Evolutionary conservation across 768 basidiomycete genomes (phyloP).

Genomic region (Gloeophyllum trabeum): DNA sequence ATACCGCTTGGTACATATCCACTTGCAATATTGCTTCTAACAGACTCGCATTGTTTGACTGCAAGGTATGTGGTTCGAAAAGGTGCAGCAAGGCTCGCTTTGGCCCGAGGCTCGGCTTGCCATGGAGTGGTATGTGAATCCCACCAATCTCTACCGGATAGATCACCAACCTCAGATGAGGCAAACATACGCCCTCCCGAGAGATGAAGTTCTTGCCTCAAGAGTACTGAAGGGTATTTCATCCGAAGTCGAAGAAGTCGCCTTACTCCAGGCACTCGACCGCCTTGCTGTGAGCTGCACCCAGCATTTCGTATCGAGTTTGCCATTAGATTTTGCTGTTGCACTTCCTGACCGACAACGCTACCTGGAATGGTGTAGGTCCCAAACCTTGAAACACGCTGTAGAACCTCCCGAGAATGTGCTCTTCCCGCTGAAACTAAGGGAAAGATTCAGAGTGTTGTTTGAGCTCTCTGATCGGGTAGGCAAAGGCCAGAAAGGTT

Average conservation of each 20-base stretch:
- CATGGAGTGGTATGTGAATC: constrained; percentile 3
- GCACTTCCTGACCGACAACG: constrained; percentile 1
- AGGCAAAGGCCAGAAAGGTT: neutral
- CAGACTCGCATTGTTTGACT: neutral
- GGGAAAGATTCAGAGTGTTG: neutral
- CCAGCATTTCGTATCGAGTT: neutral
- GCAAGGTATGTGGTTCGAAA: neutral
- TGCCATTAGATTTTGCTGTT: neutral
- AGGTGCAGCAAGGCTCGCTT: neutral
- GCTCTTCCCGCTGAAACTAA: neutral
- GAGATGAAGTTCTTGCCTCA: neutral
- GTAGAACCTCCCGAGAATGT: neutral
- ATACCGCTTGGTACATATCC: neutral
- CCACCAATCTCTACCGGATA: too few species aligned
- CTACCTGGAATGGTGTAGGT: constrained; percentile 2
- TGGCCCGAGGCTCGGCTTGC: constrained; percentile 3
- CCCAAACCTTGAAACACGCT: neutral
- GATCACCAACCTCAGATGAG: too few species aligned
- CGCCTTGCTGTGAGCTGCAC: neutral
- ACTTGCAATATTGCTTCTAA: too few species aligned
- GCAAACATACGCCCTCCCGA: too few species aligned
- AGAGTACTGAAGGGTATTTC: neutral
- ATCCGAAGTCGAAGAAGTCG: neutral
- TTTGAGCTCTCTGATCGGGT: neutral
- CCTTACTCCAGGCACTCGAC: neutral